phyloP scores from a whole-genome alignment of 2,329 filamentous ascomycete species.

The Clonostachys solani region DNA sequence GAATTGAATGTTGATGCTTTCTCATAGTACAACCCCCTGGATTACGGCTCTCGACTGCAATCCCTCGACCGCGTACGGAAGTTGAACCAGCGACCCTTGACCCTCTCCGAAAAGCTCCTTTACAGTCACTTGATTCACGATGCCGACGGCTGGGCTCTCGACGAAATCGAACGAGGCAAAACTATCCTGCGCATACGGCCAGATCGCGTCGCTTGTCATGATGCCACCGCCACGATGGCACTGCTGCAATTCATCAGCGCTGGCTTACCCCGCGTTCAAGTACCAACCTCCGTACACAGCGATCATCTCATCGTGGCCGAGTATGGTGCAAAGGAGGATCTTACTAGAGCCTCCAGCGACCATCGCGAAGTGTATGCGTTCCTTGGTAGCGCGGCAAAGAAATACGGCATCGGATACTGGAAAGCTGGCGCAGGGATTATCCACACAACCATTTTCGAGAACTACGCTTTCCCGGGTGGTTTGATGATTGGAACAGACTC shows the following conservation, averaged over 20 bases:
- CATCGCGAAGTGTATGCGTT: slow-evolving; percentile 31
- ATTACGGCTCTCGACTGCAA: slow-evolving; percentile 9
- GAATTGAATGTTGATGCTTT: not conserved
- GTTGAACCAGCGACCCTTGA: slow-evolving; percentile 17
- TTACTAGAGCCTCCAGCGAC: slow-evolving; percentile 16
- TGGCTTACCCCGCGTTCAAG: slow-evolving; percentile 25
- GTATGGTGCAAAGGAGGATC: slow-evolving; percentile 20
- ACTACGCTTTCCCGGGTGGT: slow-evolving; percentile 28
- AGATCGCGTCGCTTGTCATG: slow-evolving; percentile 33
- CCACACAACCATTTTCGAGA: slow-evolving; percentile 32
- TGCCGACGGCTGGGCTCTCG: slow-evolving; percentile 12
- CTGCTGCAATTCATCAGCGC: slow-evolving; percentile 35
- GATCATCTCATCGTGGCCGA: slow-evolving; percentile 27
- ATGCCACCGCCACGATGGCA: slow-evolving; percentile 36
- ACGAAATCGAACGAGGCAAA: slow-evolving; percentile 26
- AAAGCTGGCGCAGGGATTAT: slow-evolving; percentile 29
- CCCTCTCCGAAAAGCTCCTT: slow-evolving; percentile 29
- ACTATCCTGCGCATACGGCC: slow-evolving; percentile 28
- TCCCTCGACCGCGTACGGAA: slow-evolving; percentile 8
- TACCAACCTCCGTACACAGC: slow-evolving; percentile 32
- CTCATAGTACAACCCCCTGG: slow-evolving; percentile 7
- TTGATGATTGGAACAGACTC: slow-evolving; percentile 29
- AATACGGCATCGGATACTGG: slow-evolving; percentile 38
- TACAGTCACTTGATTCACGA: slow-evolving; percentile 27
- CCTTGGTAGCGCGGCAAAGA: slow-evolving; percentile 29